Conservation (phyloP, 2,329 filamentous ascomycete genomes). For the Colletotrichum eremochloae region DNA sequence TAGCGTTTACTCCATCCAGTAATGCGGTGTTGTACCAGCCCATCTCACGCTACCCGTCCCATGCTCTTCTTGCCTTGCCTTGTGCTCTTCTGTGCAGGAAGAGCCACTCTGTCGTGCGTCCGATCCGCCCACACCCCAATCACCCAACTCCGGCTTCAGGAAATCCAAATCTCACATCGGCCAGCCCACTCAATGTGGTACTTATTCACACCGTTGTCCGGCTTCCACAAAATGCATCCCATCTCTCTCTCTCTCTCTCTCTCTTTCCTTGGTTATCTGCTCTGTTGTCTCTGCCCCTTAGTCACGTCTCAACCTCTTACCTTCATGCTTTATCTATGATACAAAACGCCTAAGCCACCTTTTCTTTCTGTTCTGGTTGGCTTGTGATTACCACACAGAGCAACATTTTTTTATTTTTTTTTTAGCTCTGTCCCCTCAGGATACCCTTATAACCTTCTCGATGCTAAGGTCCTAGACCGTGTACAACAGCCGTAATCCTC, state of each 20-base stretch:
- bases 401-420: no score
- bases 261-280: neutral
- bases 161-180: constrained; percentile 33
- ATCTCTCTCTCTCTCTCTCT: neutral
- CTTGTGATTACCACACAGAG: constrained; percentile 14
- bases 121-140: constrained; percentile 38
- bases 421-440: neutral
- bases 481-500: neutral
- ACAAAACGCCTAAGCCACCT: neutral
- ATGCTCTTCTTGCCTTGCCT: neutral
- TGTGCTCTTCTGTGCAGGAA: constrained; percentile 16
- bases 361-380: neutral
- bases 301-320: neutral
- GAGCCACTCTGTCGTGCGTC: constrained; percentile 21
- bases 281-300: neutral
- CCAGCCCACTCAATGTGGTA: constrained; percentile 21
- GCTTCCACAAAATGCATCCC: neutral
- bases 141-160: constrained; percentile 33
- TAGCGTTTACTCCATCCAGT: constrained; percentile 14
- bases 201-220: constrained; percentile 29
- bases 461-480: neutral
- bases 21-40: constrained; percentile 8
- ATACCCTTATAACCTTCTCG: neutral
- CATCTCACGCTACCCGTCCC: constrained; percentile 7
- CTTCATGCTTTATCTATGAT: neutral